phyloP scores from a whole-genome alignment of 441 rosid genomes.

The Euphorbia schlechtendalii region DNA sequence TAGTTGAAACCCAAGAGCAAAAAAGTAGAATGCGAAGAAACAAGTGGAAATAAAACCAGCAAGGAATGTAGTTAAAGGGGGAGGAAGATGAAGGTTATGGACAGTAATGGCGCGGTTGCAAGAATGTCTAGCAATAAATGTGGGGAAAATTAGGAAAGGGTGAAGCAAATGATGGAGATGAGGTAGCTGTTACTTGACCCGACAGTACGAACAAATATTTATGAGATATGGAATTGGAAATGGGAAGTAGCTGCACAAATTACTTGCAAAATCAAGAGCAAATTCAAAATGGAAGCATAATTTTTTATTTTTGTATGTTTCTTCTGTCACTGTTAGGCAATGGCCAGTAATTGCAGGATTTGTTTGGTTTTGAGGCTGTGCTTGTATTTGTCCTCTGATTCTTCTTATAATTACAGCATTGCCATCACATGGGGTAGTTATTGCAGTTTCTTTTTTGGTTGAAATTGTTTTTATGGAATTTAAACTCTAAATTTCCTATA shows the following conservation, averaged over 20 bases:
- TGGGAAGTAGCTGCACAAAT: neutral
- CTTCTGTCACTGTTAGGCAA: neutral
- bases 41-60: slow-evolving; percentile 19
- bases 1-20: slow-evolving; percentile 11
- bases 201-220: neutral
- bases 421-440: slow-evolving; percentile 23
- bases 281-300: neutral
- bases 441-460: too few relatives aligned
- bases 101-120: neutral
- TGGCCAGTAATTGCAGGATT: slow-evolving; percentile 1
- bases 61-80: too few relatives aligned
- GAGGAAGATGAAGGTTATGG: neutral
- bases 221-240: too few relatives aligned
- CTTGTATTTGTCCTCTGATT: slow-evolving; percentile 7
- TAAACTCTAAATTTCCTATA: too few relatives aligned
- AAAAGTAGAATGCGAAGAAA: slow-evolving; percentile 15
- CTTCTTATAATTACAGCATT: neutral
- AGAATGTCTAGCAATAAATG: slow-evolving; percentile 9
- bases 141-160: slow-evolving; percentile 13
- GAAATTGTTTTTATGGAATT: too few relatives aligned
- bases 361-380: neutral
- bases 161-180: neutral
- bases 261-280: too few relatives aligned
- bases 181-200: neutral
- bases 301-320: neutral